Percentiles rank a stretch among this genome's conserved stretches.
Conservation (phyloP, 495 filamentous ascomycete species). For the Hypoxylon lenormandii region DNA sequence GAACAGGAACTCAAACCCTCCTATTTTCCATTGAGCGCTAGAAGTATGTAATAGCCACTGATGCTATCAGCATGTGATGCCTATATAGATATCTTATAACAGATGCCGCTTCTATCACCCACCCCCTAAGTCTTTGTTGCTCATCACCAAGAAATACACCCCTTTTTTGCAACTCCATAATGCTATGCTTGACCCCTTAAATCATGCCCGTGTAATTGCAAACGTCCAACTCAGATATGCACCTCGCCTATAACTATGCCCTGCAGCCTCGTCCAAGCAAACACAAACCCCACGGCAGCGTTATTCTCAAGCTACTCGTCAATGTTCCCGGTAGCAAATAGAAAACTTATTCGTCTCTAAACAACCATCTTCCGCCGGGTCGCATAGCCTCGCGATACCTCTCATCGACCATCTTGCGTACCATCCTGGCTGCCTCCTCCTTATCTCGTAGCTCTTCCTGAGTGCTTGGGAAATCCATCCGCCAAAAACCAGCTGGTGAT, state of each 20-base stretch:
- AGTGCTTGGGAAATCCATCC: slow-evolving; percentile 85
- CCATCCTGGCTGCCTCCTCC: slow-evolving; percentile 68
- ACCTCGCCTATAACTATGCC: slow-evolving; percentile 2
- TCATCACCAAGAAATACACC: too few species aligned
- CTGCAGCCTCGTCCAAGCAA: slow-evolving; percentile 1
- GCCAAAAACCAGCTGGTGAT: slow-evolving; percentile 90
- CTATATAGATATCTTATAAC: too few species aligned
- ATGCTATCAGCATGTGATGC: not conserved
- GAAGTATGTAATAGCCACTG: too few species aligned
- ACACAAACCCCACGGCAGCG: not conserved
- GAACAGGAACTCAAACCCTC: too few species aligned
- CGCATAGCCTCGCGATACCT: slow-evolving; percentile 85
- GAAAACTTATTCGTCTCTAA: slow-evolving; percentile 75
- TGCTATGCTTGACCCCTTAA: not conserved
- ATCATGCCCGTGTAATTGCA: not conserved
- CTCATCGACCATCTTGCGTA: slow-evolving; percentile 73
- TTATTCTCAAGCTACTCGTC: slow-evolving; percentile 6
- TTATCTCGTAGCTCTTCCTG: slow-evolving; percentile 76
- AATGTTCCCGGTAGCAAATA: not conserved
- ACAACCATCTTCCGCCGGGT: slow-evolving; percentile 77
- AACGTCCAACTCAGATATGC: not conserved
- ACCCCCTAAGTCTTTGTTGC: too few species aligned
- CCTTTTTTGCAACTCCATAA: not conserved
- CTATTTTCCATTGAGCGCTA: too few species aligned
- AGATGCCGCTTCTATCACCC: too few species aligned